phyloP scores from a whole-genome alignment of 2,329 filamentous ascomycete species.

The Zymoseptoria pseudotritici region DNA sequence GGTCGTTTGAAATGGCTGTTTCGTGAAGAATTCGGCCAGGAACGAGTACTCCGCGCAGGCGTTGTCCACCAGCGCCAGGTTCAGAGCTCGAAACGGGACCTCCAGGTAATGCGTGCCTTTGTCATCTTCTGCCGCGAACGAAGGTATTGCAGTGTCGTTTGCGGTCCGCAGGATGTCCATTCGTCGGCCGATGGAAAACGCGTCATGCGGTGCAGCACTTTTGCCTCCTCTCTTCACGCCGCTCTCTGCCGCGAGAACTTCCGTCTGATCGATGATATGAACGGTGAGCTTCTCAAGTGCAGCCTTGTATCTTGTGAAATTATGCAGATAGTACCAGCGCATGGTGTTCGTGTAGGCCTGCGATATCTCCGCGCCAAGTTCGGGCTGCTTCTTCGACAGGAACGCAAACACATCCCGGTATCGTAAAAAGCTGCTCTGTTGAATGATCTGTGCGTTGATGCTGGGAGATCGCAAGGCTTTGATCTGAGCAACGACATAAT shows the following conservation, averaged over 20 bases:
- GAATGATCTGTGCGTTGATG: constrained; percentile 94
- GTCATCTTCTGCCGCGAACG: constrained; percentile 87
- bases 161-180: constrained; percentile 71
- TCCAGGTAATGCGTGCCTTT: constrained; percentile 80
- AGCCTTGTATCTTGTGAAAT: constrained; percentile 81
- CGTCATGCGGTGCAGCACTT: constrained; percentile 53
- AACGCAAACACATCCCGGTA: constrained; percentile 87
- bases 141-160: constrained; percentile 70
- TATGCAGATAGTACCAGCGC: constrained; percentile 93
- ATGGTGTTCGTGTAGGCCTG: constrained; percentile 97
- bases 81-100: constrained; percentile 87
- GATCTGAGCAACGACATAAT: constrained; percentile 90
- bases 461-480: constrained; percentile 89
- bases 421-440: constrained; percentile 81
- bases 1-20: constrained; percentile 67
- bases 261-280: constrained; percentile 73
- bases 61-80: constrained; percentile 88
- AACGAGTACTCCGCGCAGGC: constrained; percentile 93
- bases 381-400: constrained; percentile 69
- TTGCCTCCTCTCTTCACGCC: constrained; percentile 36
- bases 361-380: constrained; percentile 81
- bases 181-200: constrained; percentile 80
- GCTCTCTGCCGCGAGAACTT: constrained; percentile 62
- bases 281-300: constrained; percentile 79
- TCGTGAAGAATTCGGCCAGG: constrained; percentile 79